Evolutionary conservation across 2,329 filamentous ascomycete genomes (phyloP).

Genomic region (Colletotrichum liriopes): DNA sequence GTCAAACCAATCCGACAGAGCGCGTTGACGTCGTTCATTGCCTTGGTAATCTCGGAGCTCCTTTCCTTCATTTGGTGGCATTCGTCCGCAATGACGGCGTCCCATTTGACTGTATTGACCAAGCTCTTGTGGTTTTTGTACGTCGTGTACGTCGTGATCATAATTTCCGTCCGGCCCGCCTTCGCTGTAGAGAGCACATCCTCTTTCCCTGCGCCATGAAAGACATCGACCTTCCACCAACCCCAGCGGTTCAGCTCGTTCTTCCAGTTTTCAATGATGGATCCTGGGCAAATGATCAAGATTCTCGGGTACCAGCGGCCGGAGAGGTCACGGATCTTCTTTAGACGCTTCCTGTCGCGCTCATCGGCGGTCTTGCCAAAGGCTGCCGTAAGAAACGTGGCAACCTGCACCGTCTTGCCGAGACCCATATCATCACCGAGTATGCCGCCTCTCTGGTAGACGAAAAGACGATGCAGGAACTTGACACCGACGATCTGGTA

Average conservation of each 20-base stretch:
- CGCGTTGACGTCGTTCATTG: constrained; percentile 92
- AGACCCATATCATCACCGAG: constrained; percentile 98
- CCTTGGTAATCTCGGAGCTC: constrained; percentile 82
- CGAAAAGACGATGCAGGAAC: constrained; percentile 90
- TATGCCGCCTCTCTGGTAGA: constrained; percentile 91
- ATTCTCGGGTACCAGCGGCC: constrained; percentile 85
- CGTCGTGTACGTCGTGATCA: constrained; percentile 95
- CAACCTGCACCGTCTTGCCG: constrained; percentile 97
- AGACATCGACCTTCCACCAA: constrained; percentile 92
- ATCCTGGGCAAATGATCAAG: constrained; percentile 90
- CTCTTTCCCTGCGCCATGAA: constrained; percentile 80
- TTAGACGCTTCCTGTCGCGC: constrained; percentile 87
- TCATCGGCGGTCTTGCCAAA: constrained; percentile 96
- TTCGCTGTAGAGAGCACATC: constrained; percentile 80
- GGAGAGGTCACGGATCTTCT: constrained; percentile 80
- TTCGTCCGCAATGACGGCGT: constrained; percentile 94
- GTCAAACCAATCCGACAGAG: constrained; percentile 94
- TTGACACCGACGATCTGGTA: constrained; percentile 90
- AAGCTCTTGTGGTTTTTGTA: constrained; percentile 83
- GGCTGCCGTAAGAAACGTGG: constrained; percentile 89
- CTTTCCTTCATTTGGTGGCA: constrained; percentile 91
- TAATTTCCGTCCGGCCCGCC: constrained; percentile 85
- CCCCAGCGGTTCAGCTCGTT: constrained; percentile 91
- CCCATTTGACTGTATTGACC: constrained; percentile 92
- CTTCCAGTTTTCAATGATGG: constrained; percentile 92